Evolutionary conservation across 2,329 filamentous ascomycete species (phyloP).

Genomic region (Aaosphaeria pasadenensis): DNA sequence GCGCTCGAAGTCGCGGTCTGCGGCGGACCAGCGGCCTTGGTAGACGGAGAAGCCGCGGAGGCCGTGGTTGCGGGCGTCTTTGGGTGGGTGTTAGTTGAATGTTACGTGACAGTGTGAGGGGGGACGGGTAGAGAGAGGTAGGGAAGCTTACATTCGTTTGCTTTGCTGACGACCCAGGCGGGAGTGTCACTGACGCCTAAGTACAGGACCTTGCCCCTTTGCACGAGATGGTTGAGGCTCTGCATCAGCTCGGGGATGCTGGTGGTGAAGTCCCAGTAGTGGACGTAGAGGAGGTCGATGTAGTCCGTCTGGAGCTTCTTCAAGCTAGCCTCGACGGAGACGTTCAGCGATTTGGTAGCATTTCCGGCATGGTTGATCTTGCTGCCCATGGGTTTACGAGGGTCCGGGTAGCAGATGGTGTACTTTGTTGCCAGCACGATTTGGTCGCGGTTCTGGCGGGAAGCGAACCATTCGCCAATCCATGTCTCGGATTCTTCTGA

Average conservation of each 20-base stretch:
- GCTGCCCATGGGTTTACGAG: slow-evolving; percentile 5
- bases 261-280: slow-evolving; percentile 42
- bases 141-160: slow-evolving; percentile 41
- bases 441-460: slow-evolving; percentile 45
- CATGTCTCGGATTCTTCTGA: slow-evolving; percentile 47
- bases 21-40: slow-evolving; percentile 62
- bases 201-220: slow-evolving; percentile 38
- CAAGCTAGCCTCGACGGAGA: slow-evolving; percentile 38
- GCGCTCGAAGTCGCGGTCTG: slow-evolving; percentile 64
- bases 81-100: not conserved
- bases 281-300: slow-evolving; percentile 40
- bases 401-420: slow-evolving; percentile 34
- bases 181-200: slow-evolving; percentile 38
- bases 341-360: slow-evolving; percentile 34
- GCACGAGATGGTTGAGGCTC: slow-evolving; percentile 32
- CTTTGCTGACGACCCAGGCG: slow-evolving; percentile 44
- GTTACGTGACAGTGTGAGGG: not conserved
- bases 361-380: slow-evolving; percentile 44
- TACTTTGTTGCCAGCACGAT: slow-evolving; percentile 58
- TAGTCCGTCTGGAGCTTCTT: slow-evolving; percentile 43
- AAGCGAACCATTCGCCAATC: slow-evolving; percentile 52
- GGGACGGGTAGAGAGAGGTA: not conserved
- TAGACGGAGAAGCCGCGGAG: slow-evolving; percentile 68
- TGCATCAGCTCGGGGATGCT: slow-evolving; percentile 38
- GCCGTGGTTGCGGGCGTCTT: slow-evolving; percentile 65